Percentiles rank a stretch among this genome's conserved stretches.
phyloP scores from a whole-genome alignment of 495 filamentous ascomycete genomes.

The Neurospora sp. region DNA sequence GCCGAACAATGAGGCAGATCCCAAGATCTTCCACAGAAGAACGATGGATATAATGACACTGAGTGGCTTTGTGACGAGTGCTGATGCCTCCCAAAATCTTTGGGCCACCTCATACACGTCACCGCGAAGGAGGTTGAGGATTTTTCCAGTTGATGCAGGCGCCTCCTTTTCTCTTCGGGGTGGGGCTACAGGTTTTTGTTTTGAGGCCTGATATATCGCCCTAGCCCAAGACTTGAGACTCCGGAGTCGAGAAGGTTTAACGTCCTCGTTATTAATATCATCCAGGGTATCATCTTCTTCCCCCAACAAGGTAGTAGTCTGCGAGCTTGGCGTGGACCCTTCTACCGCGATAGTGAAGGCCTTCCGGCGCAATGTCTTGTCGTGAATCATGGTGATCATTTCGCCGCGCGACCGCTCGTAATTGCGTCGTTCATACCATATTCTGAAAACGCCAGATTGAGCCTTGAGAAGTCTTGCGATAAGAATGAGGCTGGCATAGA shows the following conservation, averaged over 20 bases:
- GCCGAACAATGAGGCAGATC: conserved; percentile 68
- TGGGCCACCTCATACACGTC: conserved; percentile 81
- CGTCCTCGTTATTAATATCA: conserved; percentile 13
- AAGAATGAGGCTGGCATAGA: conserved; percentile 55
- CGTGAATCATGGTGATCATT: conserved; percentile 81
- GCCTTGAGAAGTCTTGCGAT: conserved; percentile 47
- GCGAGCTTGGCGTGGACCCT: conserved; percentile 9
- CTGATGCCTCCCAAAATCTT: conserved; percentile 67
- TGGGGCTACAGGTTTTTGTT: not conserved
- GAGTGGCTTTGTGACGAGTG: conserved; percentile 57
- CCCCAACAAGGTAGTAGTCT: conserved; percentile 17
- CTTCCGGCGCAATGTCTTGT: conserved; percentile 71
- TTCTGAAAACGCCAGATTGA: conserved; percentile 56
- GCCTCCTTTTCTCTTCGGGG: conserved; percentile 17
- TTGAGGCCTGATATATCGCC: not conserved
- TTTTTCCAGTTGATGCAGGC: conserved; percentile 71
- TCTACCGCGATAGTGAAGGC: conserved; percentile 40
- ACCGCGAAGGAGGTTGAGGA: conserved; percentile 65
- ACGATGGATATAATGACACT: conserved; percentile 56
- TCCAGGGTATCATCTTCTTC: conserved; percentile 10
- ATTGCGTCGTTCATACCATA: conserved; percentile 62
- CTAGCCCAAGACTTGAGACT: conserved; percentile 6
- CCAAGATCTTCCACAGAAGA: conserved; percentile 65
- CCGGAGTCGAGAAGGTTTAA: not conserved
- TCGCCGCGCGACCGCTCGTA: conserved; percentile 77